A percentile compares a stretch with the other conserved stretches of the same genome.
These are phyloP conservation scores for Claviceps arundinis DNA, from an alignment of 2,329 filamentous ascomycete genomes.

Conservation along the genomic window DNA sequence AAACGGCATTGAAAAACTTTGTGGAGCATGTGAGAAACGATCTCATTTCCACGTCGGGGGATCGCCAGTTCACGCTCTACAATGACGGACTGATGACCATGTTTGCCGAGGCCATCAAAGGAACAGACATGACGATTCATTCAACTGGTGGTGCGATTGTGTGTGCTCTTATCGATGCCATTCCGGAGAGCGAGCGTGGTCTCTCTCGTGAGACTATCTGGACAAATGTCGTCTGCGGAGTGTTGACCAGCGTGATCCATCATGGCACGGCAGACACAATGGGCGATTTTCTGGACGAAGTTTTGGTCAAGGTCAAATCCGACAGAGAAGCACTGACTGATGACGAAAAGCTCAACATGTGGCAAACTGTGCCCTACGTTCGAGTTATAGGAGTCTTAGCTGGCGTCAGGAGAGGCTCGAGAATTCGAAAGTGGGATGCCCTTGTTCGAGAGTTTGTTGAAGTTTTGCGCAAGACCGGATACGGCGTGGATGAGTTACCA, in stretches of 20 bases:
- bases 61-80: constrained; percentile 53
- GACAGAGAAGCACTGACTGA: constrained; percentile 20
- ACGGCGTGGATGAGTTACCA: constrained; percentile 21
- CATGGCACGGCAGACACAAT: constrained; percentile 67
- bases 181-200: constrained; percentile 36
- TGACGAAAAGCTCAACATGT: constrained; percentile 8
- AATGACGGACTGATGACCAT: constrained; percentile 83
- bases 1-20: constrained; percentile 58
- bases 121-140: constrained; percentile 44
- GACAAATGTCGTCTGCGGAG: constrained; percentile 57
- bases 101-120: constrained; percentile 70
- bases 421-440: constrained; percentile 58
- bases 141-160: constrained; percentile 44
- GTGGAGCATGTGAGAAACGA: constrained; percentile 60
- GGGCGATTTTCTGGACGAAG: constrained; percentile 47
- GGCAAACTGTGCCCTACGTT: constrained; percentile 35
- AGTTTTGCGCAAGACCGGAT: constrained; percentile 36
- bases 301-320: constrained; percentile 37
- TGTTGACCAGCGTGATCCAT: constrained; percentile 72
- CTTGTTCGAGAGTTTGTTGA: constrained; percentile 44
- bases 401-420: constrained; percentile 70
- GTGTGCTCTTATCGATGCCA: constrained; percentile 34
- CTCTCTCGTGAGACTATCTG: constrained; percentile 35
- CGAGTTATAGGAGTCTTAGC: constrained; percentile 53
- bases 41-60: constrained; percentile 39